These are phyloP conservation scores for Immersiporthe knoxdaviesiana DNA, from an alignment of 2,329 filamentous ascomycete species.

Conservation along the genomic window DNA sequence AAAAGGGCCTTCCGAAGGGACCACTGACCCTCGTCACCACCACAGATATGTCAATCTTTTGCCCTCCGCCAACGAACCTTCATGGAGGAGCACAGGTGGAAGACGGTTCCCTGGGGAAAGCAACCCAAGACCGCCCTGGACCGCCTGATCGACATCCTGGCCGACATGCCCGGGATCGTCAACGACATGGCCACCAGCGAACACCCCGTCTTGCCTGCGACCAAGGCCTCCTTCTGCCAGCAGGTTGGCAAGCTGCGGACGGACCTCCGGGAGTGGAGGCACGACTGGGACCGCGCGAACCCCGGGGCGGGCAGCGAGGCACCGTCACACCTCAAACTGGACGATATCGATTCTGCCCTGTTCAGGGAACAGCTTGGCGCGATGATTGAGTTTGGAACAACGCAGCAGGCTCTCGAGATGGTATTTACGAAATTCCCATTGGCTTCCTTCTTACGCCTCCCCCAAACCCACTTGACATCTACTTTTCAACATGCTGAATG, in stretches of 20 bases:
- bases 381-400: constrained; percentile 27
- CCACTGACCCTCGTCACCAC: neutral
- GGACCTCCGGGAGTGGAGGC: constrained; percentile 20
- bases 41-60: constrained; percentile 34
- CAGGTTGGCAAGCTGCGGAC: constrained; percentile 16
- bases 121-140: constrained; percentile 31
- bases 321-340: constrained; percentile 19
- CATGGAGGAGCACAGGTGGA: constrained; percentile 32
- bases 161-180: constrained; percentile 33
- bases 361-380: constrained; percentile 25
- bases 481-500: no score
- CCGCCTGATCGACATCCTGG: constrained; percentile 33
- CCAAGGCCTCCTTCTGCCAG: constrained; percentile 15
- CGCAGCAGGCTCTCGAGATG: constrained; percentile 28
- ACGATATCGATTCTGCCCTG: constrained; percentile 22
- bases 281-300: constrained; percentile 17
- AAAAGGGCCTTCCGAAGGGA: no score
- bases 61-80: constrained; percentile 34
- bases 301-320: constrained; percentile 21
- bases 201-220: constrained; percentile 23
- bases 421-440: neutral
- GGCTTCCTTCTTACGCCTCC: neutral
- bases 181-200: constrained; percentile 30
- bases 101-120: constrained; percentile 33
- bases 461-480: no score